Conservation (phyloP, 208 protist species). For the Acanthamoeba royreba region DNA sequence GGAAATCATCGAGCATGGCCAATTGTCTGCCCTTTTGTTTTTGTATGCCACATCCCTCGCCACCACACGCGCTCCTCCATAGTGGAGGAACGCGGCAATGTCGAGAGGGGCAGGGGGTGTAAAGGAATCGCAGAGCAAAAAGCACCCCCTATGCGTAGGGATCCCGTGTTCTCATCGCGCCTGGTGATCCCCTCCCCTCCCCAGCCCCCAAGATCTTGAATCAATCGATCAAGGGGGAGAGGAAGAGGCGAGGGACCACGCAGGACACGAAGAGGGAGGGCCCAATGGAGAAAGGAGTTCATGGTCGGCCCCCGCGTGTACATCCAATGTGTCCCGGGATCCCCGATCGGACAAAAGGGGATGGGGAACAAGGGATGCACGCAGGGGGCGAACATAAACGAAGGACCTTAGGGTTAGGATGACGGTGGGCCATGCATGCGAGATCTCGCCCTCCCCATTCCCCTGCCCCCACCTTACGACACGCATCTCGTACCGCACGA, state of each 20-base stretch:
- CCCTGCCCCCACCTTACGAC: too few species aligned
- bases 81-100: neutral
- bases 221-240: neutral
- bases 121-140: slow-evolving; percentile 12
- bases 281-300: neutral
- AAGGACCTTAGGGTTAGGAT: neutral
- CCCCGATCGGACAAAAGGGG: neutral
- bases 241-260: neutral
- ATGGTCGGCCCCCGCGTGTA: neutral
- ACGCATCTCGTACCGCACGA: too few species aligned
- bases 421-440: neutral
- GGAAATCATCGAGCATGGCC: neutral
- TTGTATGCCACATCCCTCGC: neutral
- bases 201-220: neutral
- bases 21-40: neutral
- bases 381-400: neutral
- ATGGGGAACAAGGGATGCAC: neutral
- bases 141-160: too few species aligned
- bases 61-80: neutral
- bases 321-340: neutral
- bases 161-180: too few species aligned
- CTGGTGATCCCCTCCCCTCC: neutral
- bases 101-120: neutral
- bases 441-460: neutral
- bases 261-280: neutral